Evolutionary conservation across 1,139 yeast species (phyloP).

Genomic region (Suhomyces kunorum): DNA sequence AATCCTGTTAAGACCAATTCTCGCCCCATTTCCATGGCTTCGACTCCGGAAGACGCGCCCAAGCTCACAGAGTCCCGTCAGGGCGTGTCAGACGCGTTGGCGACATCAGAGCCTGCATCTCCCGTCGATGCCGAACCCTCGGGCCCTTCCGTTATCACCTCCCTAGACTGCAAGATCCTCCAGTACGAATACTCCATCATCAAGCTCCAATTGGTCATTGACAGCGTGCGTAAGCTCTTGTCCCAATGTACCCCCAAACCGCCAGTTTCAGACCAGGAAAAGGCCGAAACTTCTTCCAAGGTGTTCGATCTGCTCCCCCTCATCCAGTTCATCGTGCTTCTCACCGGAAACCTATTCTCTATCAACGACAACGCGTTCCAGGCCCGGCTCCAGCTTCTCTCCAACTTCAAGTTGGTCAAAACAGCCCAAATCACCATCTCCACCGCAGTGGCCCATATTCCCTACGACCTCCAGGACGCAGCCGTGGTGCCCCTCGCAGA

Average conservation of each 20-base stretch:
- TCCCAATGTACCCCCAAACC: slow-evolving; percentile 10
- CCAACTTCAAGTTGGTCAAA: slow-evolving; percentile 43
- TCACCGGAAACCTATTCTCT: slow-evolving; percentile 49
- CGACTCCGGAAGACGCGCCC: neutral
- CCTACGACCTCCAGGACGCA: slow-evolving; percentile 42
- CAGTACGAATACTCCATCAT: slow-evolving; percentile 44
- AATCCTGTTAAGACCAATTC: no score
- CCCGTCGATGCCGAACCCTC: neutral
- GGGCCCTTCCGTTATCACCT: slow-evolving; percentile 18
- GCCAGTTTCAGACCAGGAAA: neutral
- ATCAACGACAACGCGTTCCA: slow-evolving; percentile 50
- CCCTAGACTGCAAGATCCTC: slow-evolving; percentile 38
- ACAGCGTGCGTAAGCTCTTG: slow-evolving; percentile 20
- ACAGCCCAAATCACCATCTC: slow-evolving; percentile 33
- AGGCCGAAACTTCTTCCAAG: neutral
- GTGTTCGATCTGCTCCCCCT: slow-evolving; percentile 23
- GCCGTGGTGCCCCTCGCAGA: slow-evolving; percentile 32
- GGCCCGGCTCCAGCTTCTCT: slow-evolving; percentile 43
- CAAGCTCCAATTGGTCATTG: slow-evolving; percentile 31
- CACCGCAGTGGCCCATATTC: slow-evolving; percentile 39
- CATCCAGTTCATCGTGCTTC: slow-evolving; percentile 39
- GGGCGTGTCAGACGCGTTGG: no score
- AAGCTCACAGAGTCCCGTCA: no score
- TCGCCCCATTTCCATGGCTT: neutral
- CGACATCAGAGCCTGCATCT: neutral